phyloP scores from a whole-genome alignment of 352 stramenopile genomes.

The Globisporangium carolinianum region DNA sequence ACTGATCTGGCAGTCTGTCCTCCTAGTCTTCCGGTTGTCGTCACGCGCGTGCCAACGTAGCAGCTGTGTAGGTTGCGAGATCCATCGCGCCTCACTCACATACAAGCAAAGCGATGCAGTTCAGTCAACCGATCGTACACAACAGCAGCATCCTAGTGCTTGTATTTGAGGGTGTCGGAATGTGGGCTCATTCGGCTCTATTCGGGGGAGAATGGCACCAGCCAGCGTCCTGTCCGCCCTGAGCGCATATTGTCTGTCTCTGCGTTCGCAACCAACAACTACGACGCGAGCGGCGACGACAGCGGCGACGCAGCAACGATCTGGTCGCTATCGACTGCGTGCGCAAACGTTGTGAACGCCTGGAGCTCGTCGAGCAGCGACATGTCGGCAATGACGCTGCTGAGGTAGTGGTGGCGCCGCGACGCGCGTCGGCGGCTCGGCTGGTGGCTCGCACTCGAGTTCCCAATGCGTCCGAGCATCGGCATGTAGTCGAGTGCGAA shows the following conservation, averaged over 20 bases:
- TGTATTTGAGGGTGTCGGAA: too few relatives aligned
- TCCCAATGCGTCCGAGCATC: slow-evolving; percentile 48
- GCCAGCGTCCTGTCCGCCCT: not conserved
- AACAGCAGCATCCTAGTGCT: too few relatives aligned
- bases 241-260: not conserved
- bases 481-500: slow-evolving; percentile 70
- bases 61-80: too few relatives aligned
- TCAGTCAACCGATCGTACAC: too few relatives aligned
- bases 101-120: too few relatives aligned
- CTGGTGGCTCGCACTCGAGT: slow-evolving; percentile 36
- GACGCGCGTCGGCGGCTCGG: slow-evolving; percentile 56
- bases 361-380: slow-evolving; percentile 51
- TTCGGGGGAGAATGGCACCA: too few relatives aligned
- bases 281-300: slow-evolving; percentile 18
- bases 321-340: slow-evolving; percentile 25
- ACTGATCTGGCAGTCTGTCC: too few relatives aligned
- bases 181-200: too few relatives aligned
- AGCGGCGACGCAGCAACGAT: slow-evolving; percentile 44
- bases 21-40: too few relatives aligned
- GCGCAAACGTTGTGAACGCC: slow-evolving; percentile 33
- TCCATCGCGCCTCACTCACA: too few relatives aligned
- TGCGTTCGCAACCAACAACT: not conserved
- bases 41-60: too few relatives aligned
- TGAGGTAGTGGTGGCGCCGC: slow-evolving; percentile 70
- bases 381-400: slow-evolving; percentile 69